Base-by-base conservation (phyloP, 495 filamentous ascomycete genomes). In the Hypoxylon lienhwacheense region DNA sequence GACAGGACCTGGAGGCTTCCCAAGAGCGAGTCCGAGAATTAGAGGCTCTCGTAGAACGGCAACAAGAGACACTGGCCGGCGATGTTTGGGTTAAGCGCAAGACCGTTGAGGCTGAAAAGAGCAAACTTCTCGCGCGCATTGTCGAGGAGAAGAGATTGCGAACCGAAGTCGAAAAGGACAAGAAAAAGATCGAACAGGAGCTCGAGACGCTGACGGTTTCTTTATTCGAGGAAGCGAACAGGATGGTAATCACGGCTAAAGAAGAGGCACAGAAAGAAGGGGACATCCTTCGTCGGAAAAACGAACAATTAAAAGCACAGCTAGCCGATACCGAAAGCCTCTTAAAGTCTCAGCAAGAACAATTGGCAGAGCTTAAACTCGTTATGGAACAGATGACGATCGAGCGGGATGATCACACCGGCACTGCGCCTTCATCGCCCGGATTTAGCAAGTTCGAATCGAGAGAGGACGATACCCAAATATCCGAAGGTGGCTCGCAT, bases 161-260 rank as follows among this genome's bases (percentile, higher is more conserved):
- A 14, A 77, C 87, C 32, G 80, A 88, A 5, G 82, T 88, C 42
- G 80, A 83, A 32, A 84, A 87, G 64, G 84, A 89, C 32, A 74
- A 83, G 65, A 82, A 80, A 64, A 77, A 95, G 46, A 81, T 84
- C 37, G 80, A 80, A 41, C 82, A 85, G 19, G 93, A 98, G 70
- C 75, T 98, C 22, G 93, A 97, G 71, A 85, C 82, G 36, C 73
- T 97, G 43, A 97, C 95, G 7, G 81, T 90, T 3, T 89, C 88
- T 19, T 76, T 98, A 12, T 97, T 98, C 54, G 90, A 96, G 67
- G 92, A 97, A 76, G 93, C 93, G 24, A 96, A 98, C 58, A 72
- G 90, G 81, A 97, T 98, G 93, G 93, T 98, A 45, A 87, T 91
- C 41, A 85, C 85, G 15, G 85, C 85, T 14, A 73, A 82, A 55